Evolutionary conservation across 805 yeast species (phyloP).

Genomic region (Ogataea sp.): DNA sequence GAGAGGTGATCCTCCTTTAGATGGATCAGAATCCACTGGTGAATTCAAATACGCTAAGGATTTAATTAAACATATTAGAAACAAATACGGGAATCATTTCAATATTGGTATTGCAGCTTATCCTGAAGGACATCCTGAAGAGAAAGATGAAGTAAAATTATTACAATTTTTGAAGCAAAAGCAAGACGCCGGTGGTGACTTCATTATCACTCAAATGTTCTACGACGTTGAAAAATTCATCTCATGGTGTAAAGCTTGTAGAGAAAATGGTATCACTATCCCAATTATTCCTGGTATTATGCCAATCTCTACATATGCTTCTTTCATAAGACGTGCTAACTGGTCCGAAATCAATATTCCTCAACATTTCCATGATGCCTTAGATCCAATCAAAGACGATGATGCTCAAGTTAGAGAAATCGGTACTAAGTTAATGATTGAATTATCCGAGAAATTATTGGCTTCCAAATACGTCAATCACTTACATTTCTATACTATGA

Average conservation of each 20-base stretch:
- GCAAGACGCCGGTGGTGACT: constrained; percentile 90
- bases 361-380: constrained; percentile 51
- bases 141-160: constrained; percentile 44
- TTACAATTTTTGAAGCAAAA: constrained; percentile 70
- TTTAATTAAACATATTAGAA: constrained; percentile 66
- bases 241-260: constrained; percentile 66
- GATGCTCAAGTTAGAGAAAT: constrained; percentile 79
- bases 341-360: constrained; percentile 91
- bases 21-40: constrained; percentile 67
- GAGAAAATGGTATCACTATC: constrained; percentile 63
- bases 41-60: constrained; percentile 87
- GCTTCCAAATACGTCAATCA: constrained; percentile 72
- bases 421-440: constrained; percentile 76
- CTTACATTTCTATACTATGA: constrained; percentile 96
- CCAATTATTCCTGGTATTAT: constrained; percentile 97
- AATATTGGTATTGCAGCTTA: constrained; percentile 96
- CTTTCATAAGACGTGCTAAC: constrained; percentile 85
- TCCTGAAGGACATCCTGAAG: constrained; percentile 97
- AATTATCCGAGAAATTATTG: constrained; percentile 70
- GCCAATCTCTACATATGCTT: constrained; percentile 95
- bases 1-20: constrained; percentile 90
- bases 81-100: constrained; percentile 78
- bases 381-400: constrained; percentile 84
- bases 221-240: constrained; percentile 86
- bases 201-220: constrained; percentile 94